These are phyloP conservation scores for Populus hybrid DNA, from an alignment of 441 rosid genomes.

Conservation along the genomic window DNA sequence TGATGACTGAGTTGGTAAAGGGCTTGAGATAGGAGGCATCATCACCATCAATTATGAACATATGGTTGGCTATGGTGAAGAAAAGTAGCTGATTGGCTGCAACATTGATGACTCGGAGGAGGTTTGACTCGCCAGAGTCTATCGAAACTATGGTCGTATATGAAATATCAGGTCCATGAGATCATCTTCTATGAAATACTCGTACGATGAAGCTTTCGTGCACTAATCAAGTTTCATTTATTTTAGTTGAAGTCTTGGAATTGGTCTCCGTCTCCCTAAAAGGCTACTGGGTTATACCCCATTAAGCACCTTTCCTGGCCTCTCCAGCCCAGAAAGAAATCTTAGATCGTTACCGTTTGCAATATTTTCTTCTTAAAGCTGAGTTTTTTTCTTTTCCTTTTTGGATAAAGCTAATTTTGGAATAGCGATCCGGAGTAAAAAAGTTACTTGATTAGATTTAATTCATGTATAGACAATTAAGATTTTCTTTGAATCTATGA, in stretches of 20 bases:
- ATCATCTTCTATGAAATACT: background rate
- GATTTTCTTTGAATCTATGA: no score
- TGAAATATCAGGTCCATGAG: conserved; percentile 23
- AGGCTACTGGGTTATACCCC: no score
- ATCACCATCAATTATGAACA: conserved; percentile 72
- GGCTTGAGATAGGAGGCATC: conserved; percentile 46
- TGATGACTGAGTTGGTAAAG: conserved; percentile 60
- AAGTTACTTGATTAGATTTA: no score
- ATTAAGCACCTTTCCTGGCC: no score
- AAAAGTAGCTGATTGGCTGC: conserved; percentile 71
- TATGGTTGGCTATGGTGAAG: conserved; percentile 77
- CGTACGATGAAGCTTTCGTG: background rate
- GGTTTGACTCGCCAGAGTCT: conserved; percentile 49
- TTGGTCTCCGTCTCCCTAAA: background rate
- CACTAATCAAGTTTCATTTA: background rate
- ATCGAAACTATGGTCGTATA: conserved; percentile 59
- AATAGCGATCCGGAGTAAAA: no score
- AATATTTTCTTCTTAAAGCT: no score
- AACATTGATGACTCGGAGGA: conserved; percentile 32
- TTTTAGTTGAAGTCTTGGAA: background rate
- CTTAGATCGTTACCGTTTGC: no score
- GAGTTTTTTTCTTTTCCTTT: no score
- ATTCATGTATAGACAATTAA: no score
- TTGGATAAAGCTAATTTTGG: no score
- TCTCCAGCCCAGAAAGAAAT: no score